Percentiles rank a stretch among this genome's conserved stretches.
phyloP scores from a whole-genome alignment of 257 asterid genomes.

The Ligustrum vulgare region DNA sequence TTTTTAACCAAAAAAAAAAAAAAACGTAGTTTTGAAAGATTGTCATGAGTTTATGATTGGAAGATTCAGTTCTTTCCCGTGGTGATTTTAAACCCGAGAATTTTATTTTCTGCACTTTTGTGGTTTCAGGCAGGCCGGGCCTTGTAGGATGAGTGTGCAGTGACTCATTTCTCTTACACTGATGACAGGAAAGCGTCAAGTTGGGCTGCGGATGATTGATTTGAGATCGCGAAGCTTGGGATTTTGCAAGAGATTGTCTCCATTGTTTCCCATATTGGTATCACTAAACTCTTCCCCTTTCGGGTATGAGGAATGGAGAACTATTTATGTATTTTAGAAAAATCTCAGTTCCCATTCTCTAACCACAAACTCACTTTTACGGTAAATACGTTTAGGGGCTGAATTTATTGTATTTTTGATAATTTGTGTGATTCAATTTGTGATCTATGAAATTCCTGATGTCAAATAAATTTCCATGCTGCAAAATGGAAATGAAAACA shows the following conservation, averaged over 20 bases:
- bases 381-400: not conserved
- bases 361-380: not conserved
- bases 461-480: not conserved
- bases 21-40: not conserved
- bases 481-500: not conserved
- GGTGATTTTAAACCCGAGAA: conserved; percentile 5
- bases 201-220: conserved; percentile 64
- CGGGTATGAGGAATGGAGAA: conserved; percentile 47
- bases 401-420: not conserved
- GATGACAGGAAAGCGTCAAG: conserved; percentile 40
- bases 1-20: not conserved
- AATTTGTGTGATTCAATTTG: not conserved
- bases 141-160: conserved; percentile 49
- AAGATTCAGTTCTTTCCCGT: not conserved
- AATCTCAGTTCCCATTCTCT: not conserved
- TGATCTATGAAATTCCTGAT: not conserved
- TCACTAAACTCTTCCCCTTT: conserved; percentile 82
- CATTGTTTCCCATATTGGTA: conserved; percentile 65
- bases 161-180: conserved; percentile 54
- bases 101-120: no score
- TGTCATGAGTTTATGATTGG: not conserved
- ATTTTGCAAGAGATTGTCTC: conserved; percentile 60
- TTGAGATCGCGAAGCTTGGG: conserved; percentile 84
- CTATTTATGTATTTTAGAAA: not conserved
- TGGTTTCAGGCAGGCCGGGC: conserved; percentile 46